Percentiles rank a stretch among this genome's conserved stretches.
These are phyloP conservation scores for Fraxinus sp. DNA, from an alignment of 305 asterid genomes.

Conservation along the genomic window DNA sequence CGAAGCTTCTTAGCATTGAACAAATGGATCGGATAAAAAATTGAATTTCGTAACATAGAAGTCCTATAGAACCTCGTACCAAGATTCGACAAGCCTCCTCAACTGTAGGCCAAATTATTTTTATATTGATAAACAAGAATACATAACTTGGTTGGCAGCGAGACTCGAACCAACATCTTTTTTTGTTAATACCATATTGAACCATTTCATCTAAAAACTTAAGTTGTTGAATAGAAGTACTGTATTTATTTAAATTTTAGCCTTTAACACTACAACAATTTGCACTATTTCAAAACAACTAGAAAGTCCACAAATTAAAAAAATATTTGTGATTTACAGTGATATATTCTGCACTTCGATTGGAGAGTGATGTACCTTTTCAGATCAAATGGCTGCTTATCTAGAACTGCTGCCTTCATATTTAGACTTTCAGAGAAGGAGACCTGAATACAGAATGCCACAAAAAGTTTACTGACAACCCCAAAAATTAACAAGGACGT, in stretches of 20 bases:
- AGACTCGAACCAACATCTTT: background rate
- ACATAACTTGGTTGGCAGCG: background rate
- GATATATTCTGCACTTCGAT: background rate
- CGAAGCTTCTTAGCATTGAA: background rate
- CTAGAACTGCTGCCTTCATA: constrained; percentile 75
- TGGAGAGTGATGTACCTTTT: constrained; percentile 55
- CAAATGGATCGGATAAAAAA: background rate
- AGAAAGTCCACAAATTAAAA: background rate
- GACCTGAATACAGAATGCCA: constrained; percentile 46
- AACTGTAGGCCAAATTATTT: background rate
- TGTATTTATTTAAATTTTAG: background rate
- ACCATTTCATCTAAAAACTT: background rate
- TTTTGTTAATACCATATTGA: background rate
- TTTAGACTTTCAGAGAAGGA: constrained; percentile 69
- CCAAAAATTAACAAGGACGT: constrained; percentile 17
- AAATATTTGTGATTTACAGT: background rate
- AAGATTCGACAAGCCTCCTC: background rate
- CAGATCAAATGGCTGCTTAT: constrained; percentile 64
- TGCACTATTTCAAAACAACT: background rate
- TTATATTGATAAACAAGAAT: background rate
- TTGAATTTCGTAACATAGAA: background rate
- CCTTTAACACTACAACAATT: background rate
- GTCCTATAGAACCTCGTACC: background rate
- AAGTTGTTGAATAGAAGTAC: background rate
- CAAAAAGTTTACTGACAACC: constrained; percentile 17